Percentiles rank a stretch among this genome's conserved stretches.
These are phyloP conservation scores for Solanum hybrid DNA, from an alignment of 305 asterid species.

Conservation along the genomic window DNA sequence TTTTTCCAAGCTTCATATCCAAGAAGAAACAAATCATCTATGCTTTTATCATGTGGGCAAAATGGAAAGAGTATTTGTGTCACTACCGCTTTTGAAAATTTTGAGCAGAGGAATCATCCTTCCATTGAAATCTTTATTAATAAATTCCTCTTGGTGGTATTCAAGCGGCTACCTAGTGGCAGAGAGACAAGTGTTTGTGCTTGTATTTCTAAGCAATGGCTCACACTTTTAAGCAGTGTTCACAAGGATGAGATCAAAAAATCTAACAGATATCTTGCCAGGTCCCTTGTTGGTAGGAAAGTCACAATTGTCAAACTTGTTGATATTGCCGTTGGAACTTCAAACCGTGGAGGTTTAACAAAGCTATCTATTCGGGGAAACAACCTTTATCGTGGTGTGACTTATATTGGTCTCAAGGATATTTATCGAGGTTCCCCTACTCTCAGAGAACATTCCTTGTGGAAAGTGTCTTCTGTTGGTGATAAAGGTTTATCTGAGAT, in stretches of 20 bases:
- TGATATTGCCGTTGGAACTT: not conserved
- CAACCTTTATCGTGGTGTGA: not conserved
- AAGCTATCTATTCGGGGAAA: not conserved
- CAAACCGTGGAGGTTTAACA: not conserved
- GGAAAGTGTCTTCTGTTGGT: not conserved
- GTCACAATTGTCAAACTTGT: no score
- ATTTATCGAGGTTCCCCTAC: not conserved
- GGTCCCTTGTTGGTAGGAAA: not conserved
- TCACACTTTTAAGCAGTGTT: not conserved
- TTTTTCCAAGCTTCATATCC: not conserved
- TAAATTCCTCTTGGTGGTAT: not conserved
- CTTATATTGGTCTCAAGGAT: not conserved
- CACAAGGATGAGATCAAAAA: not conserved
- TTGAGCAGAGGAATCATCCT: not conserved
- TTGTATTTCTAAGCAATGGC: not conserved
- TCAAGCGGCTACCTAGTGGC: not conserved
- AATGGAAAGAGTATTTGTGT: not conserved
- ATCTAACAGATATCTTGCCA: not conserved
- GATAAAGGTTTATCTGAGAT: not conserved
- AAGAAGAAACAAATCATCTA: not conserved
- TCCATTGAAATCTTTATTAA: no score
- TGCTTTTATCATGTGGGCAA: not conserved
- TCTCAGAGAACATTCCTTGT: not conserved
- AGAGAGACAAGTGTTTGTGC: not conserved
- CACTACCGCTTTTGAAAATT: no score